Conservation (phyloP, 1,284 basidiomycete genomes). For the Ustilago cynodontis region DNA sequence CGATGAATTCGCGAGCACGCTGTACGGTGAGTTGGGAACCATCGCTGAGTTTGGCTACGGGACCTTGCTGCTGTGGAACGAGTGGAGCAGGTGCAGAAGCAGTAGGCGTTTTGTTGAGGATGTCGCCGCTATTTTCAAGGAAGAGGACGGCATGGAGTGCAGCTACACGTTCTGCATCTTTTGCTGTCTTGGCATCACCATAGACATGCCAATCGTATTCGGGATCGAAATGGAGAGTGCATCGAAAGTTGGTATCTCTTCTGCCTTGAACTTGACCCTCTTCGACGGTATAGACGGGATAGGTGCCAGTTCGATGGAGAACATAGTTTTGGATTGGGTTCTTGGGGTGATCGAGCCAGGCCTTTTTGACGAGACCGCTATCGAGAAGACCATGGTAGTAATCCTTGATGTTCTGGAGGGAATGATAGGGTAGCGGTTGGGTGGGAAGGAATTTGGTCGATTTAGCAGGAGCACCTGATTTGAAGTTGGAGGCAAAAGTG, state of each 20-base stretch:
- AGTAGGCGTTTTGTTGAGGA: conserved; percentile 48
- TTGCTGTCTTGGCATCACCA: conserved; percentile 78
- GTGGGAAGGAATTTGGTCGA: conserved; percentile 51
- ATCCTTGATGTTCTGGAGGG: conserved; percentile 47
- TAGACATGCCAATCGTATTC: conserved; percentile 70
- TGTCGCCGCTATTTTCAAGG: conserved; percentile 47
- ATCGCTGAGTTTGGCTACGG: conserved; percentile 74
- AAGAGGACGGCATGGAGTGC: conserved; percentile 57
- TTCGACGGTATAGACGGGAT: conserved; percentile 45
- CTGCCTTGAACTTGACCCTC: conserved; percentile 58
- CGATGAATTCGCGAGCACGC: conserved; percentile 89
- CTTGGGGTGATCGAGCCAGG: conserved; percentile 62
- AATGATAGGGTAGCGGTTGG: conserved; percentile 42
- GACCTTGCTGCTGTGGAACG: conserved; percentile 35
- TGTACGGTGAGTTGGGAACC: conserved; percentile 79
- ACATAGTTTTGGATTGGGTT: conserved; percentile 60
- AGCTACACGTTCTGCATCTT: conserved; percentile 82
- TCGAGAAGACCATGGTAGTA: conserved; percentile 49
- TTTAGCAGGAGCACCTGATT: conserved; percentile 31
- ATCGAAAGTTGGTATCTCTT: conserved; percentile 52
- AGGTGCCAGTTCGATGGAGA: conserved; percentile 41
- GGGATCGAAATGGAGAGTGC: conserved; percentile 48
- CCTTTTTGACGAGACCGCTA: conserved; percentile 50
- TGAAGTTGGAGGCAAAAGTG: conserved; percentile 32
- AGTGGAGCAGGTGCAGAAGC: conserved; percentile 71